A percentile compares a stretch with the other conserved stretches of the same genome.
phyloP scores from a whole-genome alignment of 179 eudicot genomes.

The Beta macrorhiza region DNA sequence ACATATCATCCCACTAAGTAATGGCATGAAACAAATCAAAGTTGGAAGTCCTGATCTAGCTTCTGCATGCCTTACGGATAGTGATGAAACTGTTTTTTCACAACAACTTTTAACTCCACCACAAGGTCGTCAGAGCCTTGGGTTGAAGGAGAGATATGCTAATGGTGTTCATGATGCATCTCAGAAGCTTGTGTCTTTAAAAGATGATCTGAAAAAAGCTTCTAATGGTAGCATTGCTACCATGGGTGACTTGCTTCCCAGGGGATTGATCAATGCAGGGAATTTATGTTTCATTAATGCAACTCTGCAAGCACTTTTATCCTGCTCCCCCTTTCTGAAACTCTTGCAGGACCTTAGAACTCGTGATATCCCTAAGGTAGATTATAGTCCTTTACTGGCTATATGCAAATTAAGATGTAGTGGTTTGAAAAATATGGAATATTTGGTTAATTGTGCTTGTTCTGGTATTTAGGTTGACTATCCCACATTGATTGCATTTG shows the following conservation, averaged over 20 bases:
- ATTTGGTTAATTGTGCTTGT: not conserved
- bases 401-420: not conserved
- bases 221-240: slow-evolving; percentile 46
- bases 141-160: slow-evolving; percentile 24
- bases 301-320: slow-evolving; percentile 78
- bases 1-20: slow-evolving; percentile 23
- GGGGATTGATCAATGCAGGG: slow-evolving; percentile 88
- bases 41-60: slow-evolving; percentile 32
- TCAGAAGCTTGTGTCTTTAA: slow-evolving; percentile 26
- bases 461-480: slow-evolving; percentile 48
- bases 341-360: slow-evolving; percentile 65
- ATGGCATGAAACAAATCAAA: slow-evolving; percentile 41
- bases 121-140: slow-evolving; percentile 24
- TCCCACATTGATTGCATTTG: slow-evolving; percentile 80
- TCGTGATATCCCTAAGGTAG: slow-evolving; percentile 66
- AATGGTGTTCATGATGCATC: slow-evolving; percentile 36
- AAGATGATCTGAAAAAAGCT: slow-evolving; percentile 30
- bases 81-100: slow-evolving; percentile 20
- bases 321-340: slow-evolving; percentile 83
- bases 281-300: slow-evolving; percentile 94
- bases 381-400: not conserved
- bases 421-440: not conserved
- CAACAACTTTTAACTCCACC: slow-evolving; percentile 27
- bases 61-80: slow-evolving; percentile 35
- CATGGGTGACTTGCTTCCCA: slow-evolving; percentile 51